phyloP scores from a whole-genome alignment of 805 yeast species.

The Teunomyces cretensis region DNA sequence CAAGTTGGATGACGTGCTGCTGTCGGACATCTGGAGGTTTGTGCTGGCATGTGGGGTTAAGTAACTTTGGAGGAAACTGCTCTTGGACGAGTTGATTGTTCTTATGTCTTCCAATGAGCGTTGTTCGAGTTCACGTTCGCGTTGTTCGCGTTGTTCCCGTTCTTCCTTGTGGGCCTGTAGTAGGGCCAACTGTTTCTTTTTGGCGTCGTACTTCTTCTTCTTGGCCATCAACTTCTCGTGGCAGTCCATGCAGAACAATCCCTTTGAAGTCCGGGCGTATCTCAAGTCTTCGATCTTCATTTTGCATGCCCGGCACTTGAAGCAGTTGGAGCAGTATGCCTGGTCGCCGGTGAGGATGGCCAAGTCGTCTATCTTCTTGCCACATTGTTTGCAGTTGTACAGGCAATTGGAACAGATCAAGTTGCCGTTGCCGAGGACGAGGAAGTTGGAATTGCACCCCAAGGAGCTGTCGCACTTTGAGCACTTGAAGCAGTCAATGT shows the following conservation, averaged over 20 bases:
- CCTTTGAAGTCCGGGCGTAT: slow-evolving; percentile 91
- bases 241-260: slow-evolving; percentile 89
- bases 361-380: slow-evolving; percentile 83
- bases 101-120: slow-evolving; percentile 6
- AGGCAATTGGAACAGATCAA: slow-evolving; percentile 89
- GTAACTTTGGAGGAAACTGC: slow-evolving; percentile 11
- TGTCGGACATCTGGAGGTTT: slow-evolving; percentile 3
- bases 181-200: slow-evolving; percentile 34
- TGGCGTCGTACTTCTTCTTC: slow-evolving; percentile 61
- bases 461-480: slow-evolving; percentile 75
- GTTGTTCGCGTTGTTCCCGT: slow-evolving; percentile 18
- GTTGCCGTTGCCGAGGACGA: slow-evolving; percentile 91
- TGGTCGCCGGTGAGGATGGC: slow-evolving; percentile 94
- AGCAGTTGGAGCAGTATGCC: slow-evolving; percentile 90
- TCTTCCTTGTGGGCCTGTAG: slow-evolving; percentile 29
- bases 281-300: slow-evolving; percentile 81
- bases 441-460: slow-evolving; percentile 85
- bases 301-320: slow-evolving; percentile 85
- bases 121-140: slow-evolving; percentile 8
- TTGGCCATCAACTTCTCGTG: slow-evolving; percentile 80
- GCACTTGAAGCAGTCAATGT: slow-evolving; percentile 87
- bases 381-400: slow-evolving; percentile 84
- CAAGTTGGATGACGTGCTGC: background rate
- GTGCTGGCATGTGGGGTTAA: slow-evolving; percentile 10
- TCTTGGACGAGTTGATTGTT: slow-evolving; percentile 10